Percentiles rank a stretch among this genome's conserved stretches.
phyloP scores from a whole-genome alignment of 2,329 filamentous ascomycete species.

The Colletotrichum gloeosporioides region DNA sequence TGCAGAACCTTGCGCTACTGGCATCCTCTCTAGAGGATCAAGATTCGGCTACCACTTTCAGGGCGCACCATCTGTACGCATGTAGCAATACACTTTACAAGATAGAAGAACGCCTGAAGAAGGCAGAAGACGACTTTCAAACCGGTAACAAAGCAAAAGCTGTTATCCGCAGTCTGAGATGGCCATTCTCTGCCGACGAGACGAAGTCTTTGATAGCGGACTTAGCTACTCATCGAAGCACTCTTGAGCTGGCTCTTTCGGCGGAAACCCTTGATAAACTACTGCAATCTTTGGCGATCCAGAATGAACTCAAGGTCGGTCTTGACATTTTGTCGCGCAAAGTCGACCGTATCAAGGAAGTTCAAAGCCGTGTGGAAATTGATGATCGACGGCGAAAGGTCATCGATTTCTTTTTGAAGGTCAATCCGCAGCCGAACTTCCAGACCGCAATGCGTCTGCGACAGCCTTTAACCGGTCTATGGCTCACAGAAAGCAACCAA shows the following conservation, averaged over 20 bases:
- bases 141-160: not conserved
- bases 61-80: not conserved
- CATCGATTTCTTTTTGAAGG: fast-evolving
- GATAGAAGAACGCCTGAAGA: not conserved
- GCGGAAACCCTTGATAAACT: not conserved
- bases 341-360: not conserved
- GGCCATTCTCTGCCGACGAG: not conserved
- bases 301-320: not conserved
- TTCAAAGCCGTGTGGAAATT: not conserved
- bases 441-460: not conserved
- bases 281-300: not conserved
- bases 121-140: not conserved
- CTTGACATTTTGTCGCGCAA: fast-evolving
- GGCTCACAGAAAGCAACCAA: not conserved
- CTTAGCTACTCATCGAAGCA: not conserved
- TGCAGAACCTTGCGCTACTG: not conserved
- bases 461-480: not conserved
- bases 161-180: not conserved
- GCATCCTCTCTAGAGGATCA: not conserved
- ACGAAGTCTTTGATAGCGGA: not conserved
- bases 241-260: not conserved
- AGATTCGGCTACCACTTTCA: not conserved
- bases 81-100: not conserved
- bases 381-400: fast-evolving
- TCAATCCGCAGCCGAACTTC: not conserved